Evolutionary conservation across 352 stramenopile species (phyloP), one percentile per base, ranked within the genome.

Genomic region (Phytophthora citrophthora): DNA sequence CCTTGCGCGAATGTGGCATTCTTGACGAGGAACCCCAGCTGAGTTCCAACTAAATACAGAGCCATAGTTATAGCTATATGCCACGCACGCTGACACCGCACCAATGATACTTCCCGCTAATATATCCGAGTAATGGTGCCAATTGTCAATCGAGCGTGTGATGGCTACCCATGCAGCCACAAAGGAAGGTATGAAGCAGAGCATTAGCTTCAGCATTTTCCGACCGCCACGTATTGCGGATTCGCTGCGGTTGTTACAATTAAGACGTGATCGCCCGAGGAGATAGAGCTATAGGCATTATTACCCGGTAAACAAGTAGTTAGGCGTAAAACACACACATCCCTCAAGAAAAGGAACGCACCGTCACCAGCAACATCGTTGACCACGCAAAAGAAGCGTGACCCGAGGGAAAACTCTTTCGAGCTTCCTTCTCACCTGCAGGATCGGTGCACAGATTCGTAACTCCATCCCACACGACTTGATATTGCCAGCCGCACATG

Each of bases 111-210:
- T 84, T 20, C 81, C 81, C 2, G 86, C 78, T 56, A 91, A 50
- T 41, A 93, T 90, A 68, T 93, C 84, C 15, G 58, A 68, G 55
- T 89, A 91, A 70, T 93, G 82, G 54, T 93, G 84, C 84, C 84
- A 93, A 63, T 93, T 91, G 70, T 91, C 84, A 40, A 88, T 74
- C 2, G 84, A 87, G 13, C 84, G 84, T 18, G 84, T 93, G 31
- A 93, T 66, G 1, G 77, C 72, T 36, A 93, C 79, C 84, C 84
- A 93, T 9, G 80, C 48, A 1, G 84, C 84, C 6, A 90, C 41
- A 18, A 91, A 71, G 15, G 72, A 79, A 24, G 84, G 84, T 2
- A 63, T n/a, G 36, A 93, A 87, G 54, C 82, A 90, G 18, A 90
- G n/a, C 31, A 89, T 74, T 11, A 93, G 68, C 68, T 89, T 89